Percentiles rank a stretch among this genome's conserved stretches.
Evolutionary conservation across 169 alveolate genomes (phyloP).

Genomic region (Amoebophrya sp.): DNA sequence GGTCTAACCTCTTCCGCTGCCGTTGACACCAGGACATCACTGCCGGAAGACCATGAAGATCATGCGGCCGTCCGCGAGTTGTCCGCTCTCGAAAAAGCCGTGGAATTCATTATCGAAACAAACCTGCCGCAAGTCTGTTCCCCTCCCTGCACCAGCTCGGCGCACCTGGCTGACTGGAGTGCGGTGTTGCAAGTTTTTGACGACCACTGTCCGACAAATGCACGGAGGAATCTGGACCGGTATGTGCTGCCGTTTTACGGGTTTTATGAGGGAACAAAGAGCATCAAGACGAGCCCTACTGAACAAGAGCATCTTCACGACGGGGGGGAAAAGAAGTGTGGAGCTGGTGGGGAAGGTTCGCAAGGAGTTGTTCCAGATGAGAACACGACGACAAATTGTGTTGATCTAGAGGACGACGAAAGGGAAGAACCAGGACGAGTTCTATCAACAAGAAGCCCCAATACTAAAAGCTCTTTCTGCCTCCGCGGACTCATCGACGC

Average conservation of each 20-base stretch:
- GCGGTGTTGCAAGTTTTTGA: background rate
- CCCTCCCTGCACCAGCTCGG: background rate
- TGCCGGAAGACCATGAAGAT: too few species aligned
- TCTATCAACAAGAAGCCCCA: background rate
- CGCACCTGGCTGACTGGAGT: background rate
- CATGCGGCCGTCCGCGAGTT: too few species aligned
- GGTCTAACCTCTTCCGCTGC: too few species aligned
- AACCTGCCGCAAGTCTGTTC: background rate
- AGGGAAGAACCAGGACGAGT: background rate
- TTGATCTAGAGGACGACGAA: background rate
- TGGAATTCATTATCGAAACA: background rate
- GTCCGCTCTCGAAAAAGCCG: too few species aligned
- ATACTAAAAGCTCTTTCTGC: background rate
- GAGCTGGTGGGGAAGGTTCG: too few species aligned
- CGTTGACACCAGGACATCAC: too few species aligned
- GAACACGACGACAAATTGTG: too few species aligned
- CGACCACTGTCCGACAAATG: background rate
- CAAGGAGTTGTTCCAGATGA: too few species aligned
- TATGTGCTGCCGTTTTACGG: background rate
- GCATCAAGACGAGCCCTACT: background rate
- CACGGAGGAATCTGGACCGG: background rate
- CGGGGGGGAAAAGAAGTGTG: background rate
- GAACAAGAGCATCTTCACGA: too few species aligned
- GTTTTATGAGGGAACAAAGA: background rate
- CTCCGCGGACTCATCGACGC: background rate